Base-by-base conservation (phyloP, 108 stramenopile genomes). In the Pseudonitzschia delicatissima region DNA sequence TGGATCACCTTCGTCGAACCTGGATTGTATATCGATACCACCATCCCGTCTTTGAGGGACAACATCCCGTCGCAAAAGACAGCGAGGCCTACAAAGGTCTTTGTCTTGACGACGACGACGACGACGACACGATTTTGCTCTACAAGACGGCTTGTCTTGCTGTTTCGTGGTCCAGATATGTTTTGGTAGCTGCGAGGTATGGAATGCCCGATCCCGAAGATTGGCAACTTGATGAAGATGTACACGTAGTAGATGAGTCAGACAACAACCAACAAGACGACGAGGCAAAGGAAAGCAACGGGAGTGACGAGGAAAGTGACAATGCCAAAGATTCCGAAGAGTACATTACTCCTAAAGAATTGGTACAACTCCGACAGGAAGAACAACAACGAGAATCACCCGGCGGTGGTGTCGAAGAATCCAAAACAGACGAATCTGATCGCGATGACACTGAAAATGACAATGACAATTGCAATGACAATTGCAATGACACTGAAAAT, bases 111-210 rank as follows among this genome's bases (percentile, higher is more conserved):
- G 28, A 12, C 37, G 21, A 29, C 36, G 51, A 53, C 49, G 13
- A 18, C 23, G 18, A 25, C 5, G n/a, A 18, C 49, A 50, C 5
- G 5, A 12, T 7, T 20, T 6, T 29, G 23, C 37, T 63, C 15
- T 82, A 69, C 72, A 67, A 69, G 49, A 63, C 69, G 17, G 65
- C 66, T 8, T 74, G 73, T 44, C 66, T 82, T 27, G 68, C 73
- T 0, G 71, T 82, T 17, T 71, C 77, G 31, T 82, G 82, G 82
- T 61, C 64, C 34, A 53, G 77, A 31, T 74, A 71, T 53, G 42
- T 79, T 21, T 73, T 67, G 4, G 59, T 82, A 2, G 69, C 65
- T 0, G 62, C 69, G 11, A 53, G 64, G 5, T 82, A 78, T 62
- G 77, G 82, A 7, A 62, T 74, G 20, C 82, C 82, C 21, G 49